Base-by-base conservation (phyloP, 192 early-diverging fungal genomes). In the Lunasporangiospora selenospora region DNA sequence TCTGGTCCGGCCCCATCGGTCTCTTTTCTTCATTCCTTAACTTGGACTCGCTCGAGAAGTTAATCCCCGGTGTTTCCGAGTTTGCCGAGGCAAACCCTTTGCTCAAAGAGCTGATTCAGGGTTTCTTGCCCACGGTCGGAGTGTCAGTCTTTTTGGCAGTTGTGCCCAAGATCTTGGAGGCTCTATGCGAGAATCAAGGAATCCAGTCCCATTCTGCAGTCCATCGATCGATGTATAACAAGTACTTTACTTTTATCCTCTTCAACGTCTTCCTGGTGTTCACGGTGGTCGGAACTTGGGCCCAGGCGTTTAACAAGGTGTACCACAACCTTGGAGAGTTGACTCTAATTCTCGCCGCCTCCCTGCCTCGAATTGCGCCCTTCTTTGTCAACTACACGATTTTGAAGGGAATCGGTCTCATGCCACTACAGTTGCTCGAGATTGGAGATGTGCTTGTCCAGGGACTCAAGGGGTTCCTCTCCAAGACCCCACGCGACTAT, bases 331-430 rank as follows among this genome's bases (percentile, higher is more conserved):
- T 89, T 1, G 82, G 80, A 5, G 80, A 86, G 11, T 71, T 91
- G 1, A 77, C 88, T 48, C 76, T 85, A 39, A 76, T 79, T 10
- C 67, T 94, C 39, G 92, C 92, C 16, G 80, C 75, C 0, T 88
- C 78, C 5, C 75, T 93, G 19, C 88, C 90, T 3, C 67, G 84
- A 2, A 85, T 90, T 33, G 82, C 90, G 32, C 90, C 91, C 29
- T 92, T 91, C 69, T 94, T 92, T 75, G 82, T 91, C 34, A 90
- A 90, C 11, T 90, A 87, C 56, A 75, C 88, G 21, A 78, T 94
- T 18, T 62, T 94, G 26, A 83, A 90, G 57, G 89, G 90, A 8
- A 86, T 94, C 53, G 88, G 82, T 40, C 44, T 84, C 45, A 77
- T 85, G 51, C 91, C 91, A n/a, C 65, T 89, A 47, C 85, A 90